Evolutionary conservation across 2,329 filamentous ascomycete genomes (phyloP).

Genomic region (Xylaria digitata): DNA sequence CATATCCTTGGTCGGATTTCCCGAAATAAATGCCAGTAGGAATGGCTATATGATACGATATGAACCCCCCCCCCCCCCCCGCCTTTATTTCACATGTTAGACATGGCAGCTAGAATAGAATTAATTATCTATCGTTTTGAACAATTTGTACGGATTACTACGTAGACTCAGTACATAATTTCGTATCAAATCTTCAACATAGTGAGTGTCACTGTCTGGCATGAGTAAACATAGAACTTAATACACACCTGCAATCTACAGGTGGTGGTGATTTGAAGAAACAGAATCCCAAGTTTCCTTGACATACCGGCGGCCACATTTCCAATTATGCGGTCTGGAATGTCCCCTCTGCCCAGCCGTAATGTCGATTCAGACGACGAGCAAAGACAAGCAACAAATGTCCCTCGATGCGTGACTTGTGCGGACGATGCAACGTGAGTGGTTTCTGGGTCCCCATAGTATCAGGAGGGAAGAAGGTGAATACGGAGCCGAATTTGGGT

Average conservation of each 20-base stretch:
- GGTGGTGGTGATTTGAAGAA: neutral
- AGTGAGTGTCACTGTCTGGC: neutral
- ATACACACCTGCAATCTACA: neutral
- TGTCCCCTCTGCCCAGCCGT: slow-evolving; percentile 52
- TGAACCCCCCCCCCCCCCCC: neutral
- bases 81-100: neutral
- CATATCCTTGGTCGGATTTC: no score
- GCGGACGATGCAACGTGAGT: slow-evolving; percentile 54
- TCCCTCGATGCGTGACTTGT: slow-evolving; percentile 53
- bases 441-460: slow-evolving; percentile 44
- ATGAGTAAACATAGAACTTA: neutral
- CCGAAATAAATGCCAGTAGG: neutral
- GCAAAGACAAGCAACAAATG: slow-evolving; percentile 46
- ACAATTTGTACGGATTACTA: neutral
- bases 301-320: neutral
- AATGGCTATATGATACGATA: neutral
- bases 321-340: slow-evolving; percentile 43
- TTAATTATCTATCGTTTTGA: neutral
- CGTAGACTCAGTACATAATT: neutral
- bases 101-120: neutral
- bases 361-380: slow-evolving; percentile 50
- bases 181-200: neutral
- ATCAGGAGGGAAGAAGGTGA: slow-evolving; percentile 53
- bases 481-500: slow-evolving; percentile 50
- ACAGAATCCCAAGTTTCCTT: neutral